Conservation (phyloP, 306 rosid species). For the Astragalus membranaceus region DNA sequence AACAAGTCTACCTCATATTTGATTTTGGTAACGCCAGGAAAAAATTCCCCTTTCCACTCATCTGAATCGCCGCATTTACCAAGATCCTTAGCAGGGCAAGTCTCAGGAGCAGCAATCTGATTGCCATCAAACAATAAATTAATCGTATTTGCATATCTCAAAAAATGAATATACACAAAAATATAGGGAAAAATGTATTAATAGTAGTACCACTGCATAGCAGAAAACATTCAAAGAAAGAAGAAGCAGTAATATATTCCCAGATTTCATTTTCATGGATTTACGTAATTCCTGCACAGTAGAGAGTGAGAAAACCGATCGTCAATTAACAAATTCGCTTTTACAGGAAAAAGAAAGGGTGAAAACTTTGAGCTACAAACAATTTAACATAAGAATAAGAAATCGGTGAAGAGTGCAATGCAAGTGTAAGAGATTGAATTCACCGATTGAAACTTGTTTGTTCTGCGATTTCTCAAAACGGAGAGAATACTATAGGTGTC, state of each 20-base stretch:
- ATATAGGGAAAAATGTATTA: background rate
- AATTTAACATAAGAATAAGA: background rate
- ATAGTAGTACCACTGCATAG: conserved; percentile 45
- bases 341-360: background rate
- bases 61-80: conserved; percentile 46
- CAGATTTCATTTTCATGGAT: conserved; percentile 44
- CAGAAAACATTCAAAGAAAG: conserved; percentile 36
- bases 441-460: background rate
- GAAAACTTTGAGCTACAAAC: background rate
- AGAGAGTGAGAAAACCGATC: background rate
- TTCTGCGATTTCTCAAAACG: background rate
- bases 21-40: conserved; percentile 63
- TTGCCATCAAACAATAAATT: background rate
- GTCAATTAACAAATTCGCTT: background rate
- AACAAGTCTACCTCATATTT: conserved; percentile 63
- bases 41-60: conserved; percentile 83
- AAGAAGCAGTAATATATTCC: conserved; percentile 32
- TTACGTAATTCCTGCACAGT: conserved; percentile 19
- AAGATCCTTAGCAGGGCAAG: conserved; percentile 56
- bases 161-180: background rate
- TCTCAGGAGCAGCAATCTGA: conserved; percentile 55
- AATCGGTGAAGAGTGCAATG: background rate
- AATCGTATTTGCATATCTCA: background rate
- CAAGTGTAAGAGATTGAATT: background rate
- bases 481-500: background rate